Conservation (phyloP, 2,329 filamentous ascomycete genomes). For the Talaromyces sp. region DNA sequence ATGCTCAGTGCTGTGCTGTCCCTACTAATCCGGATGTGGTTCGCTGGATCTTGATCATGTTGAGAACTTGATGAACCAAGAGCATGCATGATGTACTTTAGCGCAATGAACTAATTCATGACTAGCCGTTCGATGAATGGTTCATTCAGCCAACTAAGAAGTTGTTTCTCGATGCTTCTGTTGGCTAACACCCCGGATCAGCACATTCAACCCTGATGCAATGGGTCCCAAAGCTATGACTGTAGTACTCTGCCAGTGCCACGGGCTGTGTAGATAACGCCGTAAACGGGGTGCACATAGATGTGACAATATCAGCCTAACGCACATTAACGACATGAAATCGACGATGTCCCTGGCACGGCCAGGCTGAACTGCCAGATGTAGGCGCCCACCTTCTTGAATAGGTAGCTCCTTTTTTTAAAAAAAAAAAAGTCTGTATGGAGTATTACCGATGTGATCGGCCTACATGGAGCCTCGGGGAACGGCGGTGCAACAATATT, state of each 20-base stretch:
- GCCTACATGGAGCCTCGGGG: neutral
- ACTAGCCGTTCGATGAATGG: neutral
- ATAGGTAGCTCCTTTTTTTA: too few relatives aligned
- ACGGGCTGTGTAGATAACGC: too few relatives aligned
- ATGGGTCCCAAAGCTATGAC: too few relatives aligned
- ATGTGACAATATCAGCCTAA: neutral
- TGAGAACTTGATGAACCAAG: neutral
- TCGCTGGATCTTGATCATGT: neutral
- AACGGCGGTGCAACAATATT: neutral
- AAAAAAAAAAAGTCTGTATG: neutral
- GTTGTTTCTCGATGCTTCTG: neutral
- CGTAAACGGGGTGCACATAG: neutral
- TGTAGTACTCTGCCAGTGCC: too few relatives aligned
- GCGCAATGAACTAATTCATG: neutral
- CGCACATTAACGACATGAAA: neutral
- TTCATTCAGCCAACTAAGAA: neutral
- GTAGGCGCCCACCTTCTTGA: too few relatives aligned
- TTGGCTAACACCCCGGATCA: too few relatives aligned
- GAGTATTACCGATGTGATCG: neutral
- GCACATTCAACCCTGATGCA: too few relatives aligned
- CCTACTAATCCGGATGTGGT: neutral
- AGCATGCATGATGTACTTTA: neutral
- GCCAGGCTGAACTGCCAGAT: too few relatives aligned
- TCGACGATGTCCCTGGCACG: too few relatives aligned
- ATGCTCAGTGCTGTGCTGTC: too few relatives aligned